Evolutionary conservation across 495 filamentous ascomycete species (phyloP), one percentile per base, ranked within the genome.

Genomic region (Talaromyces nanjingensis): DNA sequence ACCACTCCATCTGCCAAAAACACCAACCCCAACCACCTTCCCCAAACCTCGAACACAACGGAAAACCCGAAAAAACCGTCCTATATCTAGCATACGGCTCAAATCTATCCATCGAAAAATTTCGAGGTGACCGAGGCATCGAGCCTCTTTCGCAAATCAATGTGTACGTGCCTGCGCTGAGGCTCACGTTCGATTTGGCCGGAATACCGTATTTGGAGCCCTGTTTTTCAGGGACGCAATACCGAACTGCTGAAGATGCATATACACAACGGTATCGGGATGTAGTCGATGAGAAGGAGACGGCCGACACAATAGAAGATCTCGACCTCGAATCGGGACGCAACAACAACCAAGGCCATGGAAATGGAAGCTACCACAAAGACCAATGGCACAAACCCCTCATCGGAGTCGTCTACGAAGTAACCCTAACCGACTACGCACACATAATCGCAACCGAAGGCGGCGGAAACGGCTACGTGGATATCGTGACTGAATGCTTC

Each of bases 31-130:
- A 29, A 59, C 20, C 20, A 42, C 31, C 11, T 22, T 42, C 37
- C 0, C 37, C 12, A n/a, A 42, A 42, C 29, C 42, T 49, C 9
- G 63, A 31, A 37, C 14, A 57, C 20, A 53, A 64, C 1, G 20
- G 33, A 16, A 49, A 64, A 2, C 42, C 66, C 34, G 61, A 70
- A 25, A 62, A 80, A 27, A 91, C 91, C 2, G 79, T 96, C 58
- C 82, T 96, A 54, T 98, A 98, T 77, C 85, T 98, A 11, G 94
- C 94, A 45, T 98, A 98, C 68, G 94, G 94, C 65, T 96, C 92
- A 58, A 98, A 98, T 72, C 83, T 98, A 63, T 82, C 77, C 59
- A 80, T 87, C 18, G 72, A 87, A 69, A 92, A 89, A 1, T 97
- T 98, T 72, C 81, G 84, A 29, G 90, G 88, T 55, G 74, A 67